Base-by-base conservation (phyloP, 106 monocot species). In the Chionographis japonica region DNA sequence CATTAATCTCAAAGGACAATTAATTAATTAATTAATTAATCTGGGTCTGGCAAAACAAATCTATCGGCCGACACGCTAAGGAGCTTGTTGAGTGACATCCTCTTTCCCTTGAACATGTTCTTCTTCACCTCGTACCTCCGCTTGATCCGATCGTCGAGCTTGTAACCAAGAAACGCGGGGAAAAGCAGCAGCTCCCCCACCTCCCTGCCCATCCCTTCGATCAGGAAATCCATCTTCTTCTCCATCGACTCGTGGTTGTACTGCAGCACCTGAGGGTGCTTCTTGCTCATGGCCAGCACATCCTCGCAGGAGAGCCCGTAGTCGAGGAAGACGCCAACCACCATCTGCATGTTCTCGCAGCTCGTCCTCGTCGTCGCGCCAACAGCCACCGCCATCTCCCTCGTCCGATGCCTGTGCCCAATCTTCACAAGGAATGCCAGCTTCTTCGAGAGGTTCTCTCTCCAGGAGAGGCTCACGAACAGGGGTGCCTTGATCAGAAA, bases 81-180 rank as follows among this genome's bases (percentile, higher is more conserved):
- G 49, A 91, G 79, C 81, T 87, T 87, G 54, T 84, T 91, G 42
- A 91, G 79, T 3, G 91, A 91, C 77, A 86, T 62, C 4, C 68
- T 62, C 60, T 84, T 84, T 18, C 91, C 84, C 17, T 81, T 79
- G n/a, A n/a, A n/a, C 17, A 12, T 69, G 40, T 68, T 64, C 79
- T 78, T 87, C 79, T 79, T 84, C 35, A 70, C 70, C 79, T 91
- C 91, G 60, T 87, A 87, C 68, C 91, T 75, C 2, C 36, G 51
- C 80, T 84, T 91, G 68, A 91, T 91, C 68, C 91, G 69, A 40
- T 82, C 84, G 56, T 91, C 91, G 9, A 91, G 79, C 62, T 87
- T 87, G 72, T 91, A 91, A 3, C 91, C 91, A 5, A 91, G 79
- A 71, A 91, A 91, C 0, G 91, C 91, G 4, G 91, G 91, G 70